Evolutionary conservation across 78 protist genomes (phyloP), one percentile per base, ranked within the genome.

Genomic region (Dictyostelium citrinum): DNA sequence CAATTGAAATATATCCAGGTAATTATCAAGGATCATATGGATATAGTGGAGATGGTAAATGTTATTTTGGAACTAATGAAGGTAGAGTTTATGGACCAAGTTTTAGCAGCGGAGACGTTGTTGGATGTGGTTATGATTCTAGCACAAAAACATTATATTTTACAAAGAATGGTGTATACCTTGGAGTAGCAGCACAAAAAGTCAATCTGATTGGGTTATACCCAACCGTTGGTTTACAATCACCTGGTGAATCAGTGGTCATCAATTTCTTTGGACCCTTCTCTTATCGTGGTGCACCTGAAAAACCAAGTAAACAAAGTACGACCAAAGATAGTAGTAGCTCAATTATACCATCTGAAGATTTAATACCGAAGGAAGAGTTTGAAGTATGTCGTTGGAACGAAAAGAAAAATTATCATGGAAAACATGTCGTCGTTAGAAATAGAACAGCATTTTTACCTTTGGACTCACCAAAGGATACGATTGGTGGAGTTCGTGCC

Each of bases 91-190:
- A 86, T 77, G 84, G 92, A 24, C 76, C 83, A 51, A 9, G 61
- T 16, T 86, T 61, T 46, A 46, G 24, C 5, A 27, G 79, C 22
- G 92, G 92, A 41, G 92, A 86, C 35, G 78, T 86, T 5, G 78
- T 86, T 9, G 92, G 92, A 27, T 86, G 92, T 86, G 92, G 92
- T 20, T 33, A 31, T 37, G 92, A 86, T 43, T 31, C 91, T 10
- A 60, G 35, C 5, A 24, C 46, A 17, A 82, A 82, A 41, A 29
- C 83, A 43, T 31, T 86, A 29, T 86, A 77, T 64, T 86, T 86
- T 39, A 86, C 92, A 11, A 86, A 41, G 71, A 86, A 86, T 61
- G 92, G 92, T 17, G 39, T 45, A 24, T 77, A 76, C 20, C 43
- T 86, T 1, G 92, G 92, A 8, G 64, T 43, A 0, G 92, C 92